Base-by-base conservation (phyloP, 179 eudicot genomes). In the Actinidia arguta region DNA sequence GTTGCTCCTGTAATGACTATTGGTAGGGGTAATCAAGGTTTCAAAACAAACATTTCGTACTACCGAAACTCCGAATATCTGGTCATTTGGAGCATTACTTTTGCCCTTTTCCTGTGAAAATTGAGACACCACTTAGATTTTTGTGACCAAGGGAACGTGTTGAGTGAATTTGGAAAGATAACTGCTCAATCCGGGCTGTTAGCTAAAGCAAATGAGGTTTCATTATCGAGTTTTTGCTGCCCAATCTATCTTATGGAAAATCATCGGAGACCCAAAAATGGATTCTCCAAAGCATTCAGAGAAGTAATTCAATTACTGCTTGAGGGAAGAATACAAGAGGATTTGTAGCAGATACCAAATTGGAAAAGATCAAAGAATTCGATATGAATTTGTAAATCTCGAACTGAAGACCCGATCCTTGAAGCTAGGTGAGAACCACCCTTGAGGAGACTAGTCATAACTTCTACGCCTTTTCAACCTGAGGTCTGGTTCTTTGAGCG, bases 1-100 rank as follows among this genome's bases (percentile, higher is more conserved):
- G 52, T n/a, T 94, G 97, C 87, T 91, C 98, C 13, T 94, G 98
- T 82, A 84, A 88, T 78, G 93, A 92, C 64, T 87, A 80, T 64
- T 94, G 94, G 94, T 90, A 92, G 90, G 58, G 61, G 58, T 69
- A 9, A 27, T 22, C 14, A 36, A 18, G 31, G 52, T 66, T 76
- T 77, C 31, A 46, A 44, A 27, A 27, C 58, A 70, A 22, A n/a
- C 17, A 16, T 20, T 12, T 5, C 22, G 27, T 8, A 71, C 12
- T 18, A 73, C 48, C 20, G 54, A 44, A 22, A 24, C 9, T 36
- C 68, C 13, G 2, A 31, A 42, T 79, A 12, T 20, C 8, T 69
- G 25, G 50, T 51, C 36, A 31, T 17, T n/a, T 54, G 76, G 77
- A 42, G 25, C 54, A 46, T 39, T 39, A 39, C 42, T 39, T 39